These are phyloP conservation scores for Aspergillus candidus DNA, from an alignment of 2,329 filamentous ascomycete species.

Conservation along the genomic window DNA sequence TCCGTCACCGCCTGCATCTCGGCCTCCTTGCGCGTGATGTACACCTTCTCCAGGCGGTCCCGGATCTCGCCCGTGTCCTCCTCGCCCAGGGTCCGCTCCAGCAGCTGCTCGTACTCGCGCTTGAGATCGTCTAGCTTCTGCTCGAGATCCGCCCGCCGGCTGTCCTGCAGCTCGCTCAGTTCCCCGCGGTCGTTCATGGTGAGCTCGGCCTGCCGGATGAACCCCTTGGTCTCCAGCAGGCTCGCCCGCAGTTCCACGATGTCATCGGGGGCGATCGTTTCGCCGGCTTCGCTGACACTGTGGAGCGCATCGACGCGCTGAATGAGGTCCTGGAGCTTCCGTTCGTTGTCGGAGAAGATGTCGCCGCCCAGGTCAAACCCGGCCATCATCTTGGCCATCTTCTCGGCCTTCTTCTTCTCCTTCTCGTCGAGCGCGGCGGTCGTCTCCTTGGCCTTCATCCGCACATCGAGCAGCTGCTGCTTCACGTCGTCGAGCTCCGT, in stretches of 20 bases:
- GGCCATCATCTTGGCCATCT: conserved; percentile 99
- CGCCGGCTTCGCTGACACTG: conserved; percentile 68
- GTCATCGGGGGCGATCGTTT: conserved; percentile 74
- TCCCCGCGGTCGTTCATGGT: conserved; percentile 66
- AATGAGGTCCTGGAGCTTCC: conserved; percentile 75
- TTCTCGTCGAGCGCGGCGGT: conserved; percentile 89
- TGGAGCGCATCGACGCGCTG: conserved; percentile 73
- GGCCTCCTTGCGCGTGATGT: conserved; percentile 66
- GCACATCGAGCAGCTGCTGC: conserved; percentile 89
- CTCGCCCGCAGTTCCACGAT: conserved; percentile 69
- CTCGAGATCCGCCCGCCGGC: conserved; percentile 67
- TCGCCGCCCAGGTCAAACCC: conserved; percentile 92
- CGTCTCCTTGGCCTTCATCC: conserved; percentile 93
- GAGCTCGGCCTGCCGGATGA: conserved; percentile 86
- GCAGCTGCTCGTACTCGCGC: conserved; percentile 74
- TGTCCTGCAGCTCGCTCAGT: conserved; percentile 59
- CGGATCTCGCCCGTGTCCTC: conserved; percentile 81
- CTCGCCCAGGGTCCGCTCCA: conserved; percentile 72
- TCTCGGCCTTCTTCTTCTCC: conserved; percentile 96
- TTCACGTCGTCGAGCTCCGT: conserved; percentile 90
- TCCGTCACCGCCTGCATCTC: conserved; percentile 69
- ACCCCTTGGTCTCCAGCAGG: conserved; percentile 82
- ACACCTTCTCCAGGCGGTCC: conserved; percentile 67
- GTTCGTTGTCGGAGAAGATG: conserved; percentile 89
- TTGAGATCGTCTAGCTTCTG: conserved; percentile 67